These are phyloP conservation scores for Pythium phragmitis DNA, from an alignment of 352 stramenopile species.

Conservation along the genomic window DNA sequence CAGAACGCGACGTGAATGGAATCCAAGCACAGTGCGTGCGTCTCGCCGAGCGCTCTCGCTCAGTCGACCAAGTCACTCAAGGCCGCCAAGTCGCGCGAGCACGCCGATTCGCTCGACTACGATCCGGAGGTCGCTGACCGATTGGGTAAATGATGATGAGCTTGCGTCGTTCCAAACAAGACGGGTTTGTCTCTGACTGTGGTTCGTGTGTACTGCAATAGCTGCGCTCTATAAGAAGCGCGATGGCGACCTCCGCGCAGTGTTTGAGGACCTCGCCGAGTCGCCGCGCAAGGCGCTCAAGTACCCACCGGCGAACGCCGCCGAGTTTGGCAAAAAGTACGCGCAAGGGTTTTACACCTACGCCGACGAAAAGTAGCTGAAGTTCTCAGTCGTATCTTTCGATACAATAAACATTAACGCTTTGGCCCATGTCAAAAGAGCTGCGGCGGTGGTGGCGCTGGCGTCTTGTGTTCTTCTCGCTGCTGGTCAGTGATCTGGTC, in stretches of 20 bases:
- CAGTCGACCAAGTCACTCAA: slow-evolving; percentile 66
- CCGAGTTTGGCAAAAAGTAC: slow-evolving; percentile 79
- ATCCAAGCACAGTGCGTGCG: slow-evolving; percentile 39
- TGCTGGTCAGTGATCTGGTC: slow-evolving; percentile 13
- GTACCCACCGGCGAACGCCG: slow-evolving; percentile 51
- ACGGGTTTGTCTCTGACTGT: not conserved
- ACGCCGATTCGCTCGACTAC: slow-evolving; percentile 73
- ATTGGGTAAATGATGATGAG: slow-evolving; percentile 31
- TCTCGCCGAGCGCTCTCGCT: slow-evolving; percentile 59
- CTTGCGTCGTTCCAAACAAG: not conserved
- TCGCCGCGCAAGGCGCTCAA: slow-evolving; percentile 79
- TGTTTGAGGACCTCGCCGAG: slow-evolving; percentile 80
- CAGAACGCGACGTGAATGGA: slow-evolving; percentile 42
- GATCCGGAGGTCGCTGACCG: slow-evolving; percentile 54
- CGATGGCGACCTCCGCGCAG: slow-evolving; percentile 55
- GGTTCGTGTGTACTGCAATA: slow-evolving; percentile 6
- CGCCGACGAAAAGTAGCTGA: slow-evolving; percentile 67
- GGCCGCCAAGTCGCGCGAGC: slow-evolving; percentile 59
- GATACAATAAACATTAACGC: not conserved
- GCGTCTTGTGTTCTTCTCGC: slow-evolving; percentile 17
- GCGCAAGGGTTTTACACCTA: slow-evolving; percentile 85
- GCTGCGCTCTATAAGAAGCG: slow-evolving; percentile 61
- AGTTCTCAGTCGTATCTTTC: not conserved
- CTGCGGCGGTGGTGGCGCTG: slow-evolving; percentile 13
- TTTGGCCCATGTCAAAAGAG: slow-evolving; percentile 15